These are phyloP conservation scores for Puccinia polysora DNA, from an alignment of 1,284 basidiomycete species.

Conservation along the genomic window DNA sequence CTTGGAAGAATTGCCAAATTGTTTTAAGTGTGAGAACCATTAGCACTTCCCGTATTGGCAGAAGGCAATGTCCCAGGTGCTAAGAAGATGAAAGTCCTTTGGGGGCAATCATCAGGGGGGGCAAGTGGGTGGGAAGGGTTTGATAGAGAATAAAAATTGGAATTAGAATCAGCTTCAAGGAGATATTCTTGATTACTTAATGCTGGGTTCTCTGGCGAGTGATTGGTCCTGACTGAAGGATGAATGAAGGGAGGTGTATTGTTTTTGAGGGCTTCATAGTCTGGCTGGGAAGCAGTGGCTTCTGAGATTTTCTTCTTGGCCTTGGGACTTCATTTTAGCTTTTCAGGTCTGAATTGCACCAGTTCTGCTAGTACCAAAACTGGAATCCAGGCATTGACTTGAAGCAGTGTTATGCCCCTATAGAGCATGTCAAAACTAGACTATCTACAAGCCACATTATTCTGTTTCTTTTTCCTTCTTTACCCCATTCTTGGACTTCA, in stretches of 20 bases:
- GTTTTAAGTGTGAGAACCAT: background rate
- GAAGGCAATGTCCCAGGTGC: too few species aligned
- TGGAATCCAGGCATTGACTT: background rate
- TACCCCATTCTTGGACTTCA: too few species aligned
- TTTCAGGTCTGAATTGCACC: conserved; percentile 44
- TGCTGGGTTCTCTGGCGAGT: background rate
- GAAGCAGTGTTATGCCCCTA: background rate
- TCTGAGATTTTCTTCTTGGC: conserved; percentile 33
- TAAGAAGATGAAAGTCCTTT: conserved; percentile 8
- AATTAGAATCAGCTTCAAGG: background rate
- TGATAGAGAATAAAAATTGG: background rate
- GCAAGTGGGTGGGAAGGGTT: background rate
- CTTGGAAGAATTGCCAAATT: conserved; percentile 10
- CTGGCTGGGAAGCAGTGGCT: background rate
- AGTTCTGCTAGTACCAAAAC: conserved; percentile 22
- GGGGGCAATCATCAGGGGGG: background rate
- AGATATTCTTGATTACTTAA: background rate
- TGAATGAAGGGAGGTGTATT: conserved; percentile 2
- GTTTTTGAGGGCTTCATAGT: background rate
- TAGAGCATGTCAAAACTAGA: too few species aligned
- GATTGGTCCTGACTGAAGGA: background rate
- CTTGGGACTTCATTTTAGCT: conserved; percentile 41
- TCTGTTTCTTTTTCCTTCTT: too few species aligned
- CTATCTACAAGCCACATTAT: too few species aligned
- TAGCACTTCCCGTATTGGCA: background rate